Percentiles rank a stretch among this genome's conserved stretches.
phyloP scores from a whole-genome alignment of 2,329 filamentous ascomycete genomes.

The Trichoderma asperellum region DNA sequence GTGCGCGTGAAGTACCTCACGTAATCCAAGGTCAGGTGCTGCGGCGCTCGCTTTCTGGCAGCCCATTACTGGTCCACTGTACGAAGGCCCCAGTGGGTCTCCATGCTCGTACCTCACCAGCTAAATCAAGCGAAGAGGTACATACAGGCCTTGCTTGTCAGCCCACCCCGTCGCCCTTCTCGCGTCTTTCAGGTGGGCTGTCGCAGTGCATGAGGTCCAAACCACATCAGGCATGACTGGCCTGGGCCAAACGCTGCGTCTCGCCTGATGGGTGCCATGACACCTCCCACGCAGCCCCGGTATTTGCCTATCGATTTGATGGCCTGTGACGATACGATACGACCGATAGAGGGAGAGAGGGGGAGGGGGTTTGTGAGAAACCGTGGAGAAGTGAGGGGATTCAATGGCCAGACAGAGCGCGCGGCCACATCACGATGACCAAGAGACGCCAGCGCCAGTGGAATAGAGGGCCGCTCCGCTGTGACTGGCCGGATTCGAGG shows the following conservation, averaged over 20 bases:
- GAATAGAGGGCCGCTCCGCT: slow-evolving; percentile 10
- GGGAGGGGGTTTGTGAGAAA: slow-evolving; percentile 7
- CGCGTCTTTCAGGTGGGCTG: slow-evolving; percentile 4
- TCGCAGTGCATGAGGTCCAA: slow-evolving; percentile 27
- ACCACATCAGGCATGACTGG: slow-evolving; percentile 28
- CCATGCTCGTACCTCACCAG: slow-evolving; percentile 19
- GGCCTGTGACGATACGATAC: slow-evolving; percentile 33
- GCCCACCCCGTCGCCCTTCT: slow-evolving; percentile 6
- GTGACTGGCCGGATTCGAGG: slow-evolving; percentile 24
- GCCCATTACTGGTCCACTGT: slow-evolving; percentile 21
- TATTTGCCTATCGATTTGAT: slow-evolving; percentile 30
- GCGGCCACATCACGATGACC: slow-evolving; percentile 11
- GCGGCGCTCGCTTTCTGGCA: slow-evolving; percentile 21
- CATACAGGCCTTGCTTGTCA: slow-evolving; percentile 16
- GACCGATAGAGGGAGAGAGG: slow-evolving; percentile 23
- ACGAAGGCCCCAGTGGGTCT: slow-evolving; percentile 9
- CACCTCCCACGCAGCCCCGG: slow-evolving; percentile 17
- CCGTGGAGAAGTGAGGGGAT: slow-evolving; percentile 15
- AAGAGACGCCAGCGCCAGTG: not conserved
- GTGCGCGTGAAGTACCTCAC: slow-evolving; percentile 15
- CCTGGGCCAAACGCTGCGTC: slow-evolving; percentile 11
- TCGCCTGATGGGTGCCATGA: slow-evolving; percentile 32
- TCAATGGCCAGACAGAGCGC: slow-evolving; percentile 11
- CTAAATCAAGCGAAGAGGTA: slow-evolving; percentile 19
- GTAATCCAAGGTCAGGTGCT: slow-evolving; percentile 27